Evolutionary conservation across 495 filamentous ascomycete species (phyloP).

Genomic region (Symbiotaphrina buchneri): DNA sequence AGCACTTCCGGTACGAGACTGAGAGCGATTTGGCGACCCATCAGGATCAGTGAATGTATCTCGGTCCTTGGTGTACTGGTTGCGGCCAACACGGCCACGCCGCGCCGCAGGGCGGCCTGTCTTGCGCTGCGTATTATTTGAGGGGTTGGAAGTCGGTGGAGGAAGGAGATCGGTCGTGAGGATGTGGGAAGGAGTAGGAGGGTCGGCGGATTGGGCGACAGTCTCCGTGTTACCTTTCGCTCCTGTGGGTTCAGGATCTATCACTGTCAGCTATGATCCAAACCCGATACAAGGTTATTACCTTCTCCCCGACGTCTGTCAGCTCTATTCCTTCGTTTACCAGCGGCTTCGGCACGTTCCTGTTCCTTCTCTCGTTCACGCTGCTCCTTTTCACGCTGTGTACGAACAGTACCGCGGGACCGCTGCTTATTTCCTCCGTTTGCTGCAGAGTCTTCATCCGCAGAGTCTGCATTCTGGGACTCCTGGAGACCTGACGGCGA

Average conservation of each 20-base stretch:
- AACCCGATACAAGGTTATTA: slow-evolving; percentile 13
- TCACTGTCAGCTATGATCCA: slow-evolving; percentile 8
- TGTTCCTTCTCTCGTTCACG: slow-evolving; percentile 40
- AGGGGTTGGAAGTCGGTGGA: slow-evolving; percentile 13
- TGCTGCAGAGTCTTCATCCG: slow-evolving; percentile 28
- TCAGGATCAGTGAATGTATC: slow-evolving; percentile 27
- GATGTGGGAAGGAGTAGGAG: slow-evolving; percentile 15
- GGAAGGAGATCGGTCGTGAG: slow-evolving; percentile 13
- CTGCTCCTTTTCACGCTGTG: slow-evolving; percentile 48
- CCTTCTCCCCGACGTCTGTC: slow-evolving; percentile 58
- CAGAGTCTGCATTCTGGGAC: slow-evolving; percentile 37
- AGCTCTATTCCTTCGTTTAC: slow-evolving; percentile 49
- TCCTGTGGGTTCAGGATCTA: slow-evolving; percentile 36
- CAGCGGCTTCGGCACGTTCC: slow-evolving; percentile 43
- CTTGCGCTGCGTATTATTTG: slow-evolving; percentile 31
- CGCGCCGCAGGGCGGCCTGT: slow-evolving; percentile 40
- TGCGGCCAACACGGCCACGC: slow-evolving; percentile 50
- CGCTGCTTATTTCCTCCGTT: neutral
- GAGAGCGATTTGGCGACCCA: slow-evolving; percentile 38
- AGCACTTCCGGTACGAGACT: slow-evolving; percentile 34
- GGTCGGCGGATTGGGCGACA: slow-evolving; percentile 14
- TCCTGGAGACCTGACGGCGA: slow-evolving; percentile 28
- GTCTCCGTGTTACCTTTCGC: slow-evolving; percentile 11
- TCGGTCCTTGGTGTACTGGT: slow-evolving; percentile 67
- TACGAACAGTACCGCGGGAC: slow-evolving; percentile 32